phyloP scores from a whole-genome alignment of 1,284 basidiomycete genomes.

The Schizophyllum commune region DNA sequence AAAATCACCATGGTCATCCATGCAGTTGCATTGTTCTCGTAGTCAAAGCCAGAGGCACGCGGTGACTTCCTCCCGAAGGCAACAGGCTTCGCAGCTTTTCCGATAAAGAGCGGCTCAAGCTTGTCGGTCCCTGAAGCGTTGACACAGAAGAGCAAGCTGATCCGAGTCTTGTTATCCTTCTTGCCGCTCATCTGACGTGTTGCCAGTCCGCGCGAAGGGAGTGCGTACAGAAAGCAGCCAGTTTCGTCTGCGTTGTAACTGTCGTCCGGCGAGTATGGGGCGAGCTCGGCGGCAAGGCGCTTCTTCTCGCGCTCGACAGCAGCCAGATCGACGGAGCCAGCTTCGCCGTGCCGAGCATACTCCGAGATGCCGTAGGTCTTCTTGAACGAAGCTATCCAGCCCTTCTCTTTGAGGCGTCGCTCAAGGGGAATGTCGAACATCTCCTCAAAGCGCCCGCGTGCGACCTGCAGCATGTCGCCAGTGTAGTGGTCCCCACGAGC shows the following conservation, averaged over 20 bases:
- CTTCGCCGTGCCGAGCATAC: conserved; percentile 27
- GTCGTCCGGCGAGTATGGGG: conserved; percentile 18
- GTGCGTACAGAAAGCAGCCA: conserved; percentile 21
- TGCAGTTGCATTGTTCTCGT: conserved; percentile 26
- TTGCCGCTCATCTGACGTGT: conserved; percentile 21
- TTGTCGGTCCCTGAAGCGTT: conserved; percentile 26
- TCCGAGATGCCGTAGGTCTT: conserved; percentile 21
- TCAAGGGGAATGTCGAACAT: conserved; percentile 19
- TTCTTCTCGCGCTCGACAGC: conserved; percentile 18
- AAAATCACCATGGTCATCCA: conserved; percentile 28
- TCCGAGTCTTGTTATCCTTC: conserved; percentile 22
- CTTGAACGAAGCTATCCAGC: conserved; percentile 23
- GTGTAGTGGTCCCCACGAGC: conserved; percentile 14
- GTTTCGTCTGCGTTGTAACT: conserved; percentile 29
- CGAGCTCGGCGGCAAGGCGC: conserved; percentile 13
- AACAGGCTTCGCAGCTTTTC: conserved; percentile 21
- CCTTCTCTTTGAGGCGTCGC: conserved; percentile 16
- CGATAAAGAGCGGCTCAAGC: conserved; percentile 23
- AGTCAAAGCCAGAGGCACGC: conserved; percentile 21
- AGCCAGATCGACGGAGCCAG: conserved; percentile 23
- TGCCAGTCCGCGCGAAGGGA: conserved; percentile 23
- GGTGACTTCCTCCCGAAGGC: conserved; percentile 20
- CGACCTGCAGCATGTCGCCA: conserved; percentile 23
- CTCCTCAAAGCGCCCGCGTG: conserved; percentile 21
- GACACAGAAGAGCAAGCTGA: conserved; percentile 20